These are phyloP conservation scores for Colletotrichum liaoningense DNA, from an alignment of 2,329 filamentous ascomycete species.

Conservation along the genomic window DNA sequence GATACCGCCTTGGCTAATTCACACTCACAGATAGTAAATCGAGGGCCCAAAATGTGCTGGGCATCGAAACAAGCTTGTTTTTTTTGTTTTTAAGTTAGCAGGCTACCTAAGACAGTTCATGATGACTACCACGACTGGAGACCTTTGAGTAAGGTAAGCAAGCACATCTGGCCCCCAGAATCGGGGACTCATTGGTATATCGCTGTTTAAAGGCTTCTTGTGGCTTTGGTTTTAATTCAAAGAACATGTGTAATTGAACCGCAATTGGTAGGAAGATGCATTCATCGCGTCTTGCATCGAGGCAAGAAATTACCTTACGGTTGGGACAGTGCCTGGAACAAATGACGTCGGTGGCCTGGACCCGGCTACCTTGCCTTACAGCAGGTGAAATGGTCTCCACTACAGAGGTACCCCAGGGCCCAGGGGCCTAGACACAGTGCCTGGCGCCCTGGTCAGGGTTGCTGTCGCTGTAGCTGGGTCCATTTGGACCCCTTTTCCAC, in stretches of 20 bases:
- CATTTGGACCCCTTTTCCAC: slow-evolving; percentile 32
- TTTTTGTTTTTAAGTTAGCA: too few relatives aligned
- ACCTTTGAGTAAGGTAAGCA: neutral
- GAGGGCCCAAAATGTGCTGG: neutral
- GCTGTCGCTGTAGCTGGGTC: neutral
- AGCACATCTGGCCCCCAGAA: neutral
- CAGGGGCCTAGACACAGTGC: slow-evolving; percentile 6
- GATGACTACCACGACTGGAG: too few relatives aligned
- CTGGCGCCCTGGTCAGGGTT: neutral
- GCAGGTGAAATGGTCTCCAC: neutral
- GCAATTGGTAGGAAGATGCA: neutral
- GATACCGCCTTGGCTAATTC: neutral
- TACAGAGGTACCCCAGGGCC: neutral
- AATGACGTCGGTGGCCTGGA: slow-evolving; percentile 35
- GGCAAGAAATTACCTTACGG: too few relatives aligned
- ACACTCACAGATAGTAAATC: neutral
- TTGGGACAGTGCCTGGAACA: neutral
- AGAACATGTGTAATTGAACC: neutral
- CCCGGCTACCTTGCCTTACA: neutral
- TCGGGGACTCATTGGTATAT: neutral
- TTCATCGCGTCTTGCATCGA: neutral
- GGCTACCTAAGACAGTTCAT: neutral
- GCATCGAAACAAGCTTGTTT: neutral
- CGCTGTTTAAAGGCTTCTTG: neutral
- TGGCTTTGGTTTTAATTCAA: neutral